phyloP scores from a whole-genome alignment of 1,284 basidiomycete species.

The Boletus sp. region DNA sequence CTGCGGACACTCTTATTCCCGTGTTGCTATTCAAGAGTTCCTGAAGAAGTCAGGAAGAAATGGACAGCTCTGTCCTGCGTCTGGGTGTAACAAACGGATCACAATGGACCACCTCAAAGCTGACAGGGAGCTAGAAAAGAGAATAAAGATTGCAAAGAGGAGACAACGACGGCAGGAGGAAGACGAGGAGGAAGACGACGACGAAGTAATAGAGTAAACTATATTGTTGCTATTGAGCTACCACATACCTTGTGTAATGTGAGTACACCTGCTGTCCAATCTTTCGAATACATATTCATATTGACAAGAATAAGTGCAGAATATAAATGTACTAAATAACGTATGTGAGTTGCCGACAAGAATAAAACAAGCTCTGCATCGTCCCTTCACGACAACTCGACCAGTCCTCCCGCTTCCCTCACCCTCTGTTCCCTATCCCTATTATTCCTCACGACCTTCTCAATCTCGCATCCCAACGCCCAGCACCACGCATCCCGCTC shows the following conservation, averaged over 20 bases:
- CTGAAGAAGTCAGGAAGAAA: constrained; percentile 37
- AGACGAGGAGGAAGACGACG: constrained; percentile 53
- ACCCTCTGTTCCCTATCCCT: constrained; percentile 54
- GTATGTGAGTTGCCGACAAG: neutral
- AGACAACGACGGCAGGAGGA: constrained; percentile 49
- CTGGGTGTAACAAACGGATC: constrained; percentile 63
- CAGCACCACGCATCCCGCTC: constrained; percentile 88
- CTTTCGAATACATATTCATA: neutral
- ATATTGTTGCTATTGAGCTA: neutral
- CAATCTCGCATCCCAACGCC: constrained; percentile 80
- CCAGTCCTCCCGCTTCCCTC: constrained; percentile 52
- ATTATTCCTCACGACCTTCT: constrained; percentile 61
- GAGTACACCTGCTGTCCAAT: neutral
- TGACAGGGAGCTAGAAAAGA: constrained; percentile 58
- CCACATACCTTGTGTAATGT: constrained; percentile 12
- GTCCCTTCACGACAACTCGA: constrained; percentile 24
- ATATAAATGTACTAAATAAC: neutral
- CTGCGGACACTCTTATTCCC: constrained; percentile 74
- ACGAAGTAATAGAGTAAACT: constrained; percentile 57
- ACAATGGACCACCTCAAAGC: constrained; percentile 47
- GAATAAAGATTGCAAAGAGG: constrained; percentile 51
- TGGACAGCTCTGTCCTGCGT: constrained; percentile 56
- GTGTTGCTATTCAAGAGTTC: constrained; percentile 54
- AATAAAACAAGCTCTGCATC: neutral
- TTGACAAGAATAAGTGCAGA: neutral